Percentiles rank a stretch among this genome's conserved stretches.
Conservation (phyloP, 805 yeast species). For the Candida vaughaniae region DNA sequence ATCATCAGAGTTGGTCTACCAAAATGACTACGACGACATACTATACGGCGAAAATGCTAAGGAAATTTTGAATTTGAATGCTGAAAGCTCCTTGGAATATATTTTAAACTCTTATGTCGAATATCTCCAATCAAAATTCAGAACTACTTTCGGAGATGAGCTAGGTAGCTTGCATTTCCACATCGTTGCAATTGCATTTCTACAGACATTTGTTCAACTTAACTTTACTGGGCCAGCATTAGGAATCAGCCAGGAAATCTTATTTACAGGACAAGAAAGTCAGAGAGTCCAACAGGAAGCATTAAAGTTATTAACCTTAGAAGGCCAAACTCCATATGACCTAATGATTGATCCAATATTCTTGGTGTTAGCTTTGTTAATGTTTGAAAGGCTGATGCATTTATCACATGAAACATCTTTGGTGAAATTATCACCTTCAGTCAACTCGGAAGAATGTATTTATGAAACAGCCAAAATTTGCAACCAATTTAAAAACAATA, state of each 20-base stretch:
- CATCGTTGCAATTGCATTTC: conserved; percentile 54
- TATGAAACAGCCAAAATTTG: conserved; percentile 10
- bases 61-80: conserved; percentile 19
- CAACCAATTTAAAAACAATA: conserved; percentile 18
- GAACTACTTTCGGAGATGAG: conserved; percentile 3
- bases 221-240: conserved; percentile 84
- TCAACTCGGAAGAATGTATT: conserved; percentile 3
- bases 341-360: conserved; percentile 38
- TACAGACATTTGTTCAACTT: conserved; percentile 69
- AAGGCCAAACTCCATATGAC: conserved; percentile 73
- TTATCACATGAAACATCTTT: conserved; percentile 17
- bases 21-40: conserved; percentile 18
- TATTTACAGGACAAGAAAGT: conserved; percentile 24
- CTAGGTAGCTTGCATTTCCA: conserved; percentile 24
- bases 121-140: neutral
- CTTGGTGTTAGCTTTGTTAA: conserved; percentile 25
- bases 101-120: conserved; percentile 19
- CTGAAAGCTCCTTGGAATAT: conserved; percentile 17
- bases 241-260: conserved; percentile 31
- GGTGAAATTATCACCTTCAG: conserved; percentile 1
- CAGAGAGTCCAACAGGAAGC: conserved; percentile 26
- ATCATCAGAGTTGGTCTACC: conserved; percentile 22
- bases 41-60: conserved; percentile 16
- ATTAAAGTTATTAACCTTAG: conserved; percentile 44
- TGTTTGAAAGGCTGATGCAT: conserved; percentile 44